Evolutionary conservation across 192 early-diverging fungal species (phyloP).

Genomic region (Umbelopsis vinacea): DNA sequence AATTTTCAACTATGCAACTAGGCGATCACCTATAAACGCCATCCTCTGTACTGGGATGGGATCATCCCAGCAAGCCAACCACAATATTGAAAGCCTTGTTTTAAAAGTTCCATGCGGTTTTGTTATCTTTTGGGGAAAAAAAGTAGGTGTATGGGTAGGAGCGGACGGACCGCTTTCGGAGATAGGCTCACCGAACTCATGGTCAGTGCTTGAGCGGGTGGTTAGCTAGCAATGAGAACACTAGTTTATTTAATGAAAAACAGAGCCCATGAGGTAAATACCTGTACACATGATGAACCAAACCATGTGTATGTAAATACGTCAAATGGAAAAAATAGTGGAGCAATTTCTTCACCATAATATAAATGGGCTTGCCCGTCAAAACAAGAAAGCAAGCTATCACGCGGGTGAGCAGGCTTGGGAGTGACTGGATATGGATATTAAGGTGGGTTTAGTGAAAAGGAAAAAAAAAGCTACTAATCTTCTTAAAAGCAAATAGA

Average conservation of each 20-base stretch:
- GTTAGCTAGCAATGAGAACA: not conserved
- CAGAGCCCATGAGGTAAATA: too few species aligned
- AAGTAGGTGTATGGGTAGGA: too few species aligned
- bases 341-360: too few species aligned
- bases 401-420: not conserved
- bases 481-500: too few species aligned
- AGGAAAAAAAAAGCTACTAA: too few species aligned
- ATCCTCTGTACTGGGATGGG: not conserved
- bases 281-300: not conserved
- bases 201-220: not conserved
- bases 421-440: not conserved
- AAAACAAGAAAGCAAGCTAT: not conserved
- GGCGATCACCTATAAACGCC: constrained; percentile 17
- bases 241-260: too few species aligned
- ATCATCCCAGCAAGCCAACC: not conserved
- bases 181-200: not conserved
- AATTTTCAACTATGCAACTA: constrained; percentile 15
- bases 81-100: not conserved
- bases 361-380: too few species aligned
- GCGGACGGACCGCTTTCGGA: not conserved
- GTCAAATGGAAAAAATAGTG: not conserved
- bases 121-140: too few species aligned
- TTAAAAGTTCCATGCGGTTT: too few species aligned
- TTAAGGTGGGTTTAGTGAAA: not conserved
- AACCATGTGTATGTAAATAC: not conserved